Conservation (phyloP, 2,329 filamentous ascomycete genomes). For the Plectosphaerella sp. region DNA sequence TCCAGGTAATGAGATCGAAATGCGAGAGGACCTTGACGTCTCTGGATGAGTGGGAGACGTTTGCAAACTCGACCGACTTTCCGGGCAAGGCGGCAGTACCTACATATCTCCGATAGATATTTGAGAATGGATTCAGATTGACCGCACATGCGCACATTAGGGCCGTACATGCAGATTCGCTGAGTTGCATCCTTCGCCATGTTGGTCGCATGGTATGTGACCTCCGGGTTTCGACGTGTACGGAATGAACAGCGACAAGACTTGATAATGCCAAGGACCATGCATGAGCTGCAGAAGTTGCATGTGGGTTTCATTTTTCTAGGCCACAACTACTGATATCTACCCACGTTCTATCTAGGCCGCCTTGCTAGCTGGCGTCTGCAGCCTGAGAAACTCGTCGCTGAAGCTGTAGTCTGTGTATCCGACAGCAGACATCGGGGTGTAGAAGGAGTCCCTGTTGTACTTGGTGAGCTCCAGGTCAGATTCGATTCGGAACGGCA, state of each 20-base stretch:
- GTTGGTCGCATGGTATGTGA: not conserved
- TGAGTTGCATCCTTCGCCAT: not conserved
- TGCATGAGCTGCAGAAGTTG: not conserved
- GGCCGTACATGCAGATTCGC: not conserved
- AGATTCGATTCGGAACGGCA: conserved; percentile 19
- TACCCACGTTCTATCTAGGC: not conserved
- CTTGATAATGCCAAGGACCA: not conserved
- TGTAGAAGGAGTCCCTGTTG: conserved; percentile 22
- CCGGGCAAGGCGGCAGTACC: not conserved
- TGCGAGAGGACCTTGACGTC: not conserved
- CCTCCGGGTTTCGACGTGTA: not conserved
- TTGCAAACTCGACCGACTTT: conserved; percentile 1
- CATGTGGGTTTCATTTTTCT: not conserved
- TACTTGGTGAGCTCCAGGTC: conserved; percentile 19
- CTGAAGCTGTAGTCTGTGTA: conserved; percentile 24
- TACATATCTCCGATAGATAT: not conserved
- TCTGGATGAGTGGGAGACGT: not conserved
- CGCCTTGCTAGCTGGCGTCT: not conserved
- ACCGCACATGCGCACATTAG: too few relatives aligned
- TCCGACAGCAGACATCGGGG: conserved; percentile 6
- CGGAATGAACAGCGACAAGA: not conserved
- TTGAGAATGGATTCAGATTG: not conserved
- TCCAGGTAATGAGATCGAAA: conserved; percentile 1
- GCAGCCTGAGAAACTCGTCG: conserved; percentile 5
- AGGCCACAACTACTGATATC: not conserved